Evolutionary conservation across 2,329 filamentous ascomycete species (phyloP).

Genomic region (Orbilia javanica): DNA sequence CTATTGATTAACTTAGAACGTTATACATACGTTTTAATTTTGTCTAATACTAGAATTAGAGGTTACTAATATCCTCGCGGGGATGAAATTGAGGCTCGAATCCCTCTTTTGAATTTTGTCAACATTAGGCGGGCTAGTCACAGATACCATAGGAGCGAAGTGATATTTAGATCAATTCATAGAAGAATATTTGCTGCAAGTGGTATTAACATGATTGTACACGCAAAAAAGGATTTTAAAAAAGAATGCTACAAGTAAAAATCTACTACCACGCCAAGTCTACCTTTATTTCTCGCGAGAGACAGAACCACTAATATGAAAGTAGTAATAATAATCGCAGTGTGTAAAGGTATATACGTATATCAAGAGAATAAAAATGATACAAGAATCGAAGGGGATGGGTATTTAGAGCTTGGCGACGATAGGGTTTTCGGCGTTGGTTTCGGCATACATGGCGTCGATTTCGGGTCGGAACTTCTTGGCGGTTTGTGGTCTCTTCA

Average conservation of each 20-base stretch:
- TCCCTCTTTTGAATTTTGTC: too few relatives aligned
- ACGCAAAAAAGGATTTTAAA: not conserved
- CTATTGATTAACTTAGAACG: too few relatives aligned
- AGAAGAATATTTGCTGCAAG: not conserved
- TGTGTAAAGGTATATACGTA: constrained; percentile 3
- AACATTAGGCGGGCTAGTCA: not conserved
- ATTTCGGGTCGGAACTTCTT: constrained; percentile 73
- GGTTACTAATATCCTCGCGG: too few relatives aligned
- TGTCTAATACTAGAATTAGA: too few relatives aligned
- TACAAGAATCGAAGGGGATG: constrained; percentile 2
- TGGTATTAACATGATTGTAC: constrained; percentile 15
- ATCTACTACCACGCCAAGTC: constrained; percentile 37
- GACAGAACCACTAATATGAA: constrained; percentile 2
- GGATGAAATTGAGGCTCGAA: too few relatives aligned
- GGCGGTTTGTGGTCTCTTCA: constrained; percentile 77
- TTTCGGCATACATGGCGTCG: constrained; percentile 74
- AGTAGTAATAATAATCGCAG: constrained; percentile 21
- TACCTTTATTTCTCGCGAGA: constrained; percentile 26
- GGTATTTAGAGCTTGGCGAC: constrained; percentile 28
- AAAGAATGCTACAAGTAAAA: not conserved
- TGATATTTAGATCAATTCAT: not conserved
- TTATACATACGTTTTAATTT: too few relatives aligned
- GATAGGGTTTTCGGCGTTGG: constrained; percentile 19
- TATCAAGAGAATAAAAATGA: constrained; percentile 1
- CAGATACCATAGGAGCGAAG: not conserved